These are phyloP conservation scores for Aspergillus sclerotiicarbonarius DNA, from an alignment of 495 filamentous ascomycete species.

Conservation along the genomic window DNA sequence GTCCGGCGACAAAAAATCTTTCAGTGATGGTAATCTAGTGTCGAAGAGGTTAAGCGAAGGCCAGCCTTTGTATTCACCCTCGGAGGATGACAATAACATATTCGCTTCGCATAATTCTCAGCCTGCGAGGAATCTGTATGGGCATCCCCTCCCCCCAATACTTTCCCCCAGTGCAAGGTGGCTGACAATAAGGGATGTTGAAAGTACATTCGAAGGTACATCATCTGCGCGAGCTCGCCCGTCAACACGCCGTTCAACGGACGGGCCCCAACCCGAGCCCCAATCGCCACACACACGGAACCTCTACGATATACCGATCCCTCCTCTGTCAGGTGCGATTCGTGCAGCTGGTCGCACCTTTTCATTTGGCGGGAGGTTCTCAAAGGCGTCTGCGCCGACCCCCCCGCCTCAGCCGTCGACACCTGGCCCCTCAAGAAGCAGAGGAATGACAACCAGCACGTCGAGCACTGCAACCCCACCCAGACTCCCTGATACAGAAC, in stretches of 20 bases:
- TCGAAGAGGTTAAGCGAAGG: slow-evolving; percentile 41
- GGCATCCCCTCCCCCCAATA: slow-evolving; percentile 14
- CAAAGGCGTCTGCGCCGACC: slow-evolving; percentile 36
- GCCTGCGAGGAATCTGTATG: slow-evolving; percentile 44
- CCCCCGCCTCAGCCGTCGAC: slow-evolving; percentile 44
- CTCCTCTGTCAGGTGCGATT: slow-evolving; percentile 51
- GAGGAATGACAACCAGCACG: slow-evolving; percentile 56
- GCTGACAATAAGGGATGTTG: slow-evolving; percentile 60
- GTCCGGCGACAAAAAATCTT: slow-evolving; percentile 42
- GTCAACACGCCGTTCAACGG: slow-evolving; percentile 71
- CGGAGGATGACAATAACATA: slow-evolving; percentile 52
- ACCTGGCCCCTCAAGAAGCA: slow-evolving; percentile 38
- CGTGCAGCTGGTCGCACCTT: slow-evolving; percentile 71
- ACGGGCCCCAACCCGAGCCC: slow-evolving; percentile 57
- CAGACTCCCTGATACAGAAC: slow-evolving; percentile 58
- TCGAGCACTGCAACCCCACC: slow-evolving; percentile 69
- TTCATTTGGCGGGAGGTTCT: slow-evolving; percentile 58
- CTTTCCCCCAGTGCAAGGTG: slow-evolving; percentile 11
- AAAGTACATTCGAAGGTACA: slow-evolving; percentile 64
- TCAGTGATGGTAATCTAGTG: slow-evolving; percentile 47
- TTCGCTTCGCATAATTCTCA: slow-evolving; percentile 36
- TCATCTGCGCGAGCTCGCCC: slow-evolving; percentile 64
- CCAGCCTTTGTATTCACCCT: slow-evolving; percentile 37
- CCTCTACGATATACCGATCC: slow-evolving; percentile 55
- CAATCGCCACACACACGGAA: slow-evolving; percentile 49